Evolutionary conservation across 306 rosid genomes (phyloP).

Genomic region (Fagus crenata): DNA sequence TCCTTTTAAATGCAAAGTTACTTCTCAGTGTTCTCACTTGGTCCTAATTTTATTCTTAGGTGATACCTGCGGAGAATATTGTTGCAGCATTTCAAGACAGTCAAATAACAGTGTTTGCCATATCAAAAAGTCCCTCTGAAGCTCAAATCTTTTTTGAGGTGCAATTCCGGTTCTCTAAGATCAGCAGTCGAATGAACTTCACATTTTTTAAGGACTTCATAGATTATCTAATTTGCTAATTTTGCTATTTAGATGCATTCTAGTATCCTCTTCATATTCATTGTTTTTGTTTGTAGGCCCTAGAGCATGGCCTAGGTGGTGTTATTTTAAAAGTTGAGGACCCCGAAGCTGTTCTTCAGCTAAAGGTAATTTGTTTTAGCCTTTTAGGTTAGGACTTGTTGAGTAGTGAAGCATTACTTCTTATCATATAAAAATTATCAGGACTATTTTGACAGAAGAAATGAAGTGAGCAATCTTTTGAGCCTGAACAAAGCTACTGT

Average conservation of each 20-base stretch:
- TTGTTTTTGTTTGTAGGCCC: slow-evolving; percentile 57
- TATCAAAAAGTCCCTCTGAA: slow-evolving; percentile 56
- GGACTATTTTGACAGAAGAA: slow-evolving; percentile 88
- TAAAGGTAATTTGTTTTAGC: slow-evolving; percentile 59
- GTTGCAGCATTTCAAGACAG: slow-evolving; percentile 82
- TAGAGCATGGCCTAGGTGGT: slow-evolving; percentile 89
- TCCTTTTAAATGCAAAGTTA: slow-evolving; percentile 11
- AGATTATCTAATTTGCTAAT: background rate
- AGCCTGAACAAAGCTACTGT: slow-evolving; percentile 75
- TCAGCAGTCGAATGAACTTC: slow-evolving; percentile 5
- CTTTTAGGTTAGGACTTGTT: slow-evolving; percentile 24
- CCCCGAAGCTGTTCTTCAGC: slow-evolving; percentile 63
- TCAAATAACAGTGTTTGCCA: slow-evolving; percentile 65
- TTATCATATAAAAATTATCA: slow-evolving; percentile 48
- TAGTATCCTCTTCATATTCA: background rate
- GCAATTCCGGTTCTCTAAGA: slow-evolving; percentile 3
- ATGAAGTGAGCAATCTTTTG: slow-evolving; percentile 55
- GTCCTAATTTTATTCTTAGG: slow-evolving; percentile 41
- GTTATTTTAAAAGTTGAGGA: slow-evolving; percentile 76
- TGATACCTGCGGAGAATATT: slow-evolving; percentile 90
- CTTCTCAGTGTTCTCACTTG: background rate
- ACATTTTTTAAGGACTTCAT: background rate
- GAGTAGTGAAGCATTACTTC: slow-evolving; percentile 28
- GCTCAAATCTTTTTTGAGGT: slow-evolving; percentile 89
- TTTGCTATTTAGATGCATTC: background rate